phyloP scores from a whole-genome alignment of 2,329 filamentous ascomycete species.

The Hypoxylon sp. region DNA sequence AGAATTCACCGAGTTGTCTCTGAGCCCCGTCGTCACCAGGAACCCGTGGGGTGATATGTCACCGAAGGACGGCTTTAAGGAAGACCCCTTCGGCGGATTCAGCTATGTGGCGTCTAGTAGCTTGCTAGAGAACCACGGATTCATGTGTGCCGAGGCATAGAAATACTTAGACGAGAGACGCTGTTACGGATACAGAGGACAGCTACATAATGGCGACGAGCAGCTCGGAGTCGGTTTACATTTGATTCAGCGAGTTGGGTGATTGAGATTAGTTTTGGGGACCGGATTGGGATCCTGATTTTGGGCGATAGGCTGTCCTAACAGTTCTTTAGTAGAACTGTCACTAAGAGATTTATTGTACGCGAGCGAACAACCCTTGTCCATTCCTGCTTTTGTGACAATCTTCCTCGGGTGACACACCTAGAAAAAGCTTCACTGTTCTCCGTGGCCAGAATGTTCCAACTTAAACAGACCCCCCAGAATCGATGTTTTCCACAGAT shows the following conservation, averaged over 20 bases:
- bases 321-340: conserved; percentile 4
- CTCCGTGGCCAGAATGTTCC: too few relatives aligned
- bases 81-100: conserved; percentile 75
- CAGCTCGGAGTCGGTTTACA: conserved; percentile 7
- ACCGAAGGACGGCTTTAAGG: conserved; percentile 59
- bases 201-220: background rate
- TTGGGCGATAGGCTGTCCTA: conserved; percentile 5
- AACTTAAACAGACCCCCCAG: background rate
- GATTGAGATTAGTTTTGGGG: conserved; percentile 5
- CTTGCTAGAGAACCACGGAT: conserved; percentile 65
- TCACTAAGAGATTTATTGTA: background rate
- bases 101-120: conserved; percentile 74
- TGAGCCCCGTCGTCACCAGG: conserved; percentile 77
- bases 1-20: conserved; percentile 90
- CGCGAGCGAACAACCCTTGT: background rate
- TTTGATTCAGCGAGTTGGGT: conserved; percentile 1
- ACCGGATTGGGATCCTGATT: conserved; percentile 7
- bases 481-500: background rate
- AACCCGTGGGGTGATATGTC: conserved; percentile 60
- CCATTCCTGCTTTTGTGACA: conserved; percentile 1
- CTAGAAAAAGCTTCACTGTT: background rate
- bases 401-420: background rate
- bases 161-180: background rate
- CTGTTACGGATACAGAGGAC: background rate
- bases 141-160: conserved; percentile 27